These are phyloP conservation scores for Saturnispora dispora DNA, from an alignment of 805 yeast genomes.

Conservation along the genomic window DNA sequence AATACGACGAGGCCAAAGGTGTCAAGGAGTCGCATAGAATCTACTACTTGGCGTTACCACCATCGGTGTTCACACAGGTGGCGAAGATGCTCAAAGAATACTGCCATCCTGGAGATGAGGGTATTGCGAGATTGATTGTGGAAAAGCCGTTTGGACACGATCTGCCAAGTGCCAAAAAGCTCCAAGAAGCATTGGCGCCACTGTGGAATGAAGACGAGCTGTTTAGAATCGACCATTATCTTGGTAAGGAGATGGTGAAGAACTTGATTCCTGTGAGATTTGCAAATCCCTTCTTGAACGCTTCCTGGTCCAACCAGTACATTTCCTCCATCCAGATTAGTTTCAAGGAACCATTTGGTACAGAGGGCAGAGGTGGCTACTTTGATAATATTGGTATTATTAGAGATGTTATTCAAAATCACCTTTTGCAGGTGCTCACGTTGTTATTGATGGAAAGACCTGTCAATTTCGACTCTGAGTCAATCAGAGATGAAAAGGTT, in stretches of 20 bases:
- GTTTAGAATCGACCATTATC: conserved; percentile 92
- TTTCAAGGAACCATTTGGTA: conserved; percentile 97
- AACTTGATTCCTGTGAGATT: conserved; percentile 83
- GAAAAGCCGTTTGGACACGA: conserved; percentile 98
- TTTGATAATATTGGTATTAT: conserved; percentile 92
- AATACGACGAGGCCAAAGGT: conserved; percentile 43
- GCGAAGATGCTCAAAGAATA: conserved; percentile 61
- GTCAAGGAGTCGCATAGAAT: conserved; percentile 60
- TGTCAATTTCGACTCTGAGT: conserved; percentile 80
- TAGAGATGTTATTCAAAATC: conserved; percentile 98
- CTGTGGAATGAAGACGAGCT: conserved; percentile 85
- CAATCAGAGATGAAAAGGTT: conserved; percentile 93
- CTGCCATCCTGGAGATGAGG: conserved; percentile 55
- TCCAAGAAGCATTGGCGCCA: conserved; percentile 74
- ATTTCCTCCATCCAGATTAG: conserved; percentile 77
- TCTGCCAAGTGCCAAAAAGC: conserved; percentile 62
- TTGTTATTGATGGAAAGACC: conserved; percentile 95
- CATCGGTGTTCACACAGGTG: conserved; percentile 78
- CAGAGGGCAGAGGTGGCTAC: conserved; percentile 98
- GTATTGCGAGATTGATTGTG: conserved; percentile 73
- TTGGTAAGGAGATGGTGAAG: conserved; percentile 97
- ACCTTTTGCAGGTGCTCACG: conserved; percentile 85
- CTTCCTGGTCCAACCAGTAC: conserved; percentile 82
- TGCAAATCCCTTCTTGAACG: conserved; percentile 78
- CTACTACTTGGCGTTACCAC: conserved; percentile 92